Evolutionary conservation across 1,284 basidiomycete genomes (phyloP).

Genomic region (Boletus albobrunnescens): DNA sequence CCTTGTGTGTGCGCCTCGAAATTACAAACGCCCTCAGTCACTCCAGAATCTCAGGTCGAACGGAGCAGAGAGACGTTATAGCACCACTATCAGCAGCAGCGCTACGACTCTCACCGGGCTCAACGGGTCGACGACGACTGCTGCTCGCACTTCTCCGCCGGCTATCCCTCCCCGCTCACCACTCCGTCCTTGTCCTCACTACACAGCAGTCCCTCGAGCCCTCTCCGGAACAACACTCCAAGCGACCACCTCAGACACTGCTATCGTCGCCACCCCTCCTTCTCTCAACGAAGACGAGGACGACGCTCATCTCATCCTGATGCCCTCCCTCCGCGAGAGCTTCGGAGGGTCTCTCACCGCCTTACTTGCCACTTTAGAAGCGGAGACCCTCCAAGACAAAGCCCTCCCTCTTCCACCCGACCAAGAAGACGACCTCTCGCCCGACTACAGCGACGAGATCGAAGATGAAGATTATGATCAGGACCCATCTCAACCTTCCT

Average conservation of each 20-base stretch:
- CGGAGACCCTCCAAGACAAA: conserved; percentile 30
- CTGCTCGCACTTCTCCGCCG: conserved; percentile 14
- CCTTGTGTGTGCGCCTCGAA: conserved; percentile 26
- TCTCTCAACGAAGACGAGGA: conserved; percentile 2
- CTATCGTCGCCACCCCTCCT: not conserved
- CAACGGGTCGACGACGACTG: conserved; percentile 8
- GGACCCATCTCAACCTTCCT: conserved; percentile 19
- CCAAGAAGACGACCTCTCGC: conserved; percentile 18
- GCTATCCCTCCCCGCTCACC: conserved; percentile 30
- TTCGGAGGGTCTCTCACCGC: conserved; percentile 30
- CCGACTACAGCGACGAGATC: conserved; percentile 24
- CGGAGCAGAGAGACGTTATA: conserved; percentile 13
- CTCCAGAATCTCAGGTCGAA: conserved; percentile 26
- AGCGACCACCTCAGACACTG: conserved; percentile 7
- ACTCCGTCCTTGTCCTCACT: conserved; percentile 21
- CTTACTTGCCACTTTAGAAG: conserved; percentile 30
- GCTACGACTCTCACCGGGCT: conserved; percentile 2
- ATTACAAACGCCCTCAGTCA: conserved; percentile 33
- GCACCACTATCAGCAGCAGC: conserved; percentile 12
- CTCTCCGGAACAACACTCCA: conserved; percentile 11
- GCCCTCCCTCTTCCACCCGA: conserved; percentile 29
- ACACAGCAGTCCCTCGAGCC: not conserved
- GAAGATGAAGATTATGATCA: conserved; percentile 29
- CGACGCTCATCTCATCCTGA: conserved; percentile 17
- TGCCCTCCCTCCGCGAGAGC: conserved; percentile 29